Percentiles rank a stretch among this genome's conserved stretches.
Evolutionary conservation across 2,329 filamentous ascomycete genomes (phyloP).

Genomic region (Arthrobotrys entomopaga): DNA sequence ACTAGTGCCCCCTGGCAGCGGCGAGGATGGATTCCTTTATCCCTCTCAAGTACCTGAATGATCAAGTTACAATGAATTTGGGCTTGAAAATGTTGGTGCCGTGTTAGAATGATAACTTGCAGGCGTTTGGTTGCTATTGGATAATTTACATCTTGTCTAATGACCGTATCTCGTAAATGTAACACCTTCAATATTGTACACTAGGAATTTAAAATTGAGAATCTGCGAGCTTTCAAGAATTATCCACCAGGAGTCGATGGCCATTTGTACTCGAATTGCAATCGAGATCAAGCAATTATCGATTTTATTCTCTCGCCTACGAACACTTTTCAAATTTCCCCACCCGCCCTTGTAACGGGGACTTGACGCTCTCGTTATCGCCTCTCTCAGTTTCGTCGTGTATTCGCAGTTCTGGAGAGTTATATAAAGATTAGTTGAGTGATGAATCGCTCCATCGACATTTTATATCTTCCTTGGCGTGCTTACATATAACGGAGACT

Average conservation of each 20-base stretch:
- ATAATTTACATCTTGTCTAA: too few species aligned
- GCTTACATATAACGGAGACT: neutral
- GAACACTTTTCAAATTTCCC: slow-evolving; percentile 33
- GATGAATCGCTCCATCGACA: neutral
- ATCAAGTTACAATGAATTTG: neutral
- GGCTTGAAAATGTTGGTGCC: too few species aligned
- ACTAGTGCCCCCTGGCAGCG: slow-evolving; percentile 28
- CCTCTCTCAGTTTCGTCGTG: slow-evolving; percentile 91
- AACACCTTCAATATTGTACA: too few species aligned
- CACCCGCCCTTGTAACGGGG: slow-evolving; percentile 61
- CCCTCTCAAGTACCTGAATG: slow-evolving; percentile 49
- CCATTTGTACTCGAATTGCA: too few species aligned
- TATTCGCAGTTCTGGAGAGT: slow-evolving; percentile 77
- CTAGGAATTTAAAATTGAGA: too few species aligned
- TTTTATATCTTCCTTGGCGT: neutral
- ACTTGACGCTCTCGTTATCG: slow-evolving; percentile 90
- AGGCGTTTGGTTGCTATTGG: too few species aligned
- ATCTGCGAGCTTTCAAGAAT: too few species aligned
- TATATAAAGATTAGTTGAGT: neutral
- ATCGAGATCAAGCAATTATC: neutral
- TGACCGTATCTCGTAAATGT: too few species aligned
- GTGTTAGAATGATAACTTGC: too few species aligned
- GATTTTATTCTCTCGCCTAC: neutral
- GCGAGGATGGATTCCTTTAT: slow-evolving; percentile 31
- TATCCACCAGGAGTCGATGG: too few species aligned